Base-by-base conservation (phyloP, 352 stramenopile species). In the Saprolegnia parasitica region DNA sequence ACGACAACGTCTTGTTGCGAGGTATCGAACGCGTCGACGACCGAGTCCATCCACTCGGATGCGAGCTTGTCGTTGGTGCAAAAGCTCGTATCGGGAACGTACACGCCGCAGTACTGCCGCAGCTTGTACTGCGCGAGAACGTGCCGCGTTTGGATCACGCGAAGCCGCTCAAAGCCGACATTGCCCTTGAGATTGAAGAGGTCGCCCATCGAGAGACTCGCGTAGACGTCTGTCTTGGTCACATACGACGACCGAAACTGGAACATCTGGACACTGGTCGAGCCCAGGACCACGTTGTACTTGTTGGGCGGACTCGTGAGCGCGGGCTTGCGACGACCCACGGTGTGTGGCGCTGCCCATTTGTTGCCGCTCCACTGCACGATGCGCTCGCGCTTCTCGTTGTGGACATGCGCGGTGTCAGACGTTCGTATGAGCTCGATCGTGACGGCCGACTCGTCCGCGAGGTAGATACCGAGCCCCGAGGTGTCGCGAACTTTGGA, bases 161-260 rank as follows among this genome's bases (percentile, higher is more conserved):
- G 83, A 26, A 94, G 68, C 1, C 86, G 77, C 47, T 94, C 84
- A 45, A 94, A 72, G 0, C 84, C 86, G 23, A 94, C 84, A 52
- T 92, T 92, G 2, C 84, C 86, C 67, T 92, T 94, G 68, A 92
- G 80, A 55, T 94, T 92, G 64, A 92, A 87, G 72, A 90, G 81
- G 60, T 94, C 86, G 8, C 84, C 84, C 0, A 76, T 82, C 13
- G 83, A 81, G 84, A 94, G 90, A 56, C 84, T 91, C 0, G 86
- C 84, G 60, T 91, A 92, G 49, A 92, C 89, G 70, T 94, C 86
- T 26, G 90, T 83, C 67, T 92, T 94, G 5, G 86, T 91, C 29
- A 92, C 83, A 56, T 89, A 91, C n/a, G 84, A 81, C 29, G 81
- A 91, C 62, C 82, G 84, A 47, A 94, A 94, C 54, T 91, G 84